Evolutionary conservation across 2,329 filamentous ascomycete genomes (phyloP), one percentile per base, ranked within the genome.

Genomic region (Fusarium sp.): DNA sequence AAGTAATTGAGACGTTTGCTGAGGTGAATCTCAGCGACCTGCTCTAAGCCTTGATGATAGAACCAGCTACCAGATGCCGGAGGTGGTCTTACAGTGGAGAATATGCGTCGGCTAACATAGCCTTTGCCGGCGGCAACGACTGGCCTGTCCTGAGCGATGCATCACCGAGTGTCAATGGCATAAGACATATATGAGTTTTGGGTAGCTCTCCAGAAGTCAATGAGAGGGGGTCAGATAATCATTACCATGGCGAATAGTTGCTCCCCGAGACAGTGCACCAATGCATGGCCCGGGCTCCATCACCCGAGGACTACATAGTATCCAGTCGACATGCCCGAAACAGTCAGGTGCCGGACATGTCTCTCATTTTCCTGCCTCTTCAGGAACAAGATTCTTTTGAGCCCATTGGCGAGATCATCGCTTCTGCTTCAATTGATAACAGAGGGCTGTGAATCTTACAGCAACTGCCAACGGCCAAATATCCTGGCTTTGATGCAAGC

Each of bases 101-200:
- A 60, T 63, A 46, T 71, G 63, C 59, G 63, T 64, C 56, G 55
- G 28, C 48, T 51, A 49, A 47, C 51, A 57, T 48, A 42, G 37
- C 41, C 45, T 65, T 71, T 71, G 68, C 68, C 68, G 68, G 28
- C 68, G 68, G 68, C 68, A 71, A 68, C 45, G 51, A 43, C 34
- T 51, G 50, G 42, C 46, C 54, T 50, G 47, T 41, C 59, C 53
- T 47, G 51, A 28, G 59, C 27, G 32, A 37, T 45, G 46, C 28
- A 41, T 51, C n/a, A n/a, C 25, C 13, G 13, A 28, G 25, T 20
- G 18, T 27, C n/a, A 28, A 20, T 18, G 18, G 16, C 51, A 34
- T 32, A 30, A 40, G 28, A 27, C 42, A 59, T 32, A 41, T 47
- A 55, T 57, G 59, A 64, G 62, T 56, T 63, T 48, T 65, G 47